Conservation (phyloP, 805 yeast species). For the Kurtzmaniella cleridarum region DNA sequence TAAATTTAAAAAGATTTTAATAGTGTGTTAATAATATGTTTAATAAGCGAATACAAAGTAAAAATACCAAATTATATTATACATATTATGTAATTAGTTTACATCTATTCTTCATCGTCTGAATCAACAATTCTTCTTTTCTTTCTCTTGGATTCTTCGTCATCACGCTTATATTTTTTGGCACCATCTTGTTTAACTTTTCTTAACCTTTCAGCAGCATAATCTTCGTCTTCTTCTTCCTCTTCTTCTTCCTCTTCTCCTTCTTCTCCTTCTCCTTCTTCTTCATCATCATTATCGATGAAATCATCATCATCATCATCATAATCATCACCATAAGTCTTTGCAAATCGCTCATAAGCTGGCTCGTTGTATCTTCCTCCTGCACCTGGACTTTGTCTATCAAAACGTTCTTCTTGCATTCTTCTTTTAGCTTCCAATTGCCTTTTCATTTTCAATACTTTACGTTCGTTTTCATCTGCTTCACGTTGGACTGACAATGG, state of each 20-base stretch:
- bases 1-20: not conserved
- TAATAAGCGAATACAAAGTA: not conserved
- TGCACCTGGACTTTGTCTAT: conserved; percentile 28
- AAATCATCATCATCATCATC: conserved; percentile 31
- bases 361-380: conserved; percentile 19
- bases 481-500: conserved; percentile 65
- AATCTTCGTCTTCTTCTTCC: conserved; percentile 28
- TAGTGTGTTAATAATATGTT: not conserved
- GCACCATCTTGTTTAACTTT: conserved; percentile 53
- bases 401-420: conserved; percentile 54
- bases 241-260: conserved; percentile 30
- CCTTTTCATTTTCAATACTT: conserved; percentile 57
- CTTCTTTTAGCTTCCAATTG: conserved; percentile 59
- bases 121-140: conserved; percentile 45
- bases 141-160: conserved; percentile 29
- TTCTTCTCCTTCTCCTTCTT: conserved; percentile 27
- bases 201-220: conserved; percentile 54
- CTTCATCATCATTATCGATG: conserved; percentile 41
- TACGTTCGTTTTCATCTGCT: conserved; percentile 57
- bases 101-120: conserved; percentile 42
- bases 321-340: conserved; percentile 29
- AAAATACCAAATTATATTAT: no score
- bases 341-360: conserved; percentile 33
- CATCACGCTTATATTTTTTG: conserved; percentile 35
- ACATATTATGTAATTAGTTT: no score